These are phyloP conservation scores for Adansonia grandidieri DNA, from an alignment of 441 rosid species.

Conservation along the genomic window DNA sequence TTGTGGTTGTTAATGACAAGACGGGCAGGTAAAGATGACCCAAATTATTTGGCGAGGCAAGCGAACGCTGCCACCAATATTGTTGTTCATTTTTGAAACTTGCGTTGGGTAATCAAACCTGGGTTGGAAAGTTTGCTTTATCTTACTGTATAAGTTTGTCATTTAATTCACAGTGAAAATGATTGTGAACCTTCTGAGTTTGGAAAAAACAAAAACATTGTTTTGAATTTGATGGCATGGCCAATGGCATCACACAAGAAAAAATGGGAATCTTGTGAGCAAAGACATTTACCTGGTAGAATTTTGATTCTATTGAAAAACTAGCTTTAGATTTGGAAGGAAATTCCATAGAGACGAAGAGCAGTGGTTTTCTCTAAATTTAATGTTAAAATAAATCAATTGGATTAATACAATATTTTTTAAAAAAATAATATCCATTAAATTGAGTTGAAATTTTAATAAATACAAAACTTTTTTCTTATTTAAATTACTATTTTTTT, in stretches of 20 bases:
- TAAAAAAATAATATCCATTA: too few species aligned
- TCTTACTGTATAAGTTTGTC: not conserved
- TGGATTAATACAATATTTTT: too few species aligned
- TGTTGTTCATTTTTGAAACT: too few species aligned
- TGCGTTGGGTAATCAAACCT: too few species aligned
- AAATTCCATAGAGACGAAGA: not conserved
- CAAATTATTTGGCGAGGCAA: not conserved
- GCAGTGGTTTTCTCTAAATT: too few species aligned
- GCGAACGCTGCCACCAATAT: not conserved
- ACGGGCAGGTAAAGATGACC: too few species aligned
- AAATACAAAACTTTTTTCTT: not conserved
- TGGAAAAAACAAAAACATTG: not conserved
- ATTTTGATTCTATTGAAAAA: not conserved
- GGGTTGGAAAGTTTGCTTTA: not conserved
- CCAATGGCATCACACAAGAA: not conserved
- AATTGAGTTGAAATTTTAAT: not conserved
- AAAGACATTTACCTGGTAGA: not conserved
- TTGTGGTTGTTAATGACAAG: too few species aligned
- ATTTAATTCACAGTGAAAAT: not conserved
- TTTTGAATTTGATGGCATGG: constrained; percentile 7
- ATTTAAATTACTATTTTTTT: not conserved
- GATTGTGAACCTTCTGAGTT: not conserved
- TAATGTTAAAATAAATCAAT: too few species aligned
- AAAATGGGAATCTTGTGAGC: not conserved
- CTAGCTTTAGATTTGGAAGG: too few species aligned